These are phyloP conservation scores for Colletotrichum viniferum DNA, from an alignment of 2,329 filamentous ascomycete species.

Conservation along the genomic window DNA sequence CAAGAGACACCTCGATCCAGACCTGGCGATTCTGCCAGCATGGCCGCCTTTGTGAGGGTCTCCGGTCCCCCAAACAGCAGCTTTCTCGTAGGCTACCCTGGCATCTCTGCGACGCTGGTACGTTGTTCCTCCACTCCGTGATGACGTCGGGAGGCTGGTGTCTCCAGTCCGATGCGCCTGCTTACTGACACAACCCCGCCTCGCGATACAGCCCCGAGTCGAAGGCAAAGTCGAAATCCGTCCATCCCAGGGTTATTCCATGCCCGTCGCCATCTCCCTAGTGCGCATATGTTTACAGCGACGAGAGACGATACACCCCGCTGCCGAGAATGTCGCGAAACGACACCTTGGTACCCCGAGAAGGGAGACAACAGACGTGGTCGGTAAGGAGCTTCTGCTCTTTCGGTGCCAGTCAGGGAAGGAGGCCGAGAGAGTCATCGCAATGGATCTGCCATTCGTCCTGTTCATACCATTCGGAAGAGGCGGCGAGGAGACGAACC, in stretches of 20 bases:
- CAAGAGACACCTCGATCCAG: background rate
- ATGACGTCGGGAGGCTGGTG: slow-evolving; percentile 18
- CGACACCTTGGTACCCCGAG: slow-evolving; percentile 88
- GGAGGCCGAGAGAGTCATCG: slow-evolving; percentile 86
- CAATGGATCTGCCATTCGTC: slow-evolving; percentile 97
- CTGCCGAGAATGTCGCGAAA: slow-evolving; percentile 92
- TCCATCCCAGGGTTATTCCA: slow-evolving; percentile 82
- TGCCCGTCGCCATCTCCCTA: slow-evolving; percentile 87
- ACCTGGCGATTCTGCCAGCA: slow-evolving; percentile 31
- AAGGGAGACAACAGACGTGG: slow-evolving; percentile 88
- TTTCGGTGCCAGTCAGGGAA: slow-evolving; percentile 85
- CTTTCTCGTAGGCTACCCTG: slow-evolving; percentile 95
- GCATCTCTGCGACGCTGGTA: slow-evolving; percentile 96
- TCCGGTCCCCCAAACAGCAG: slow-evolving; percentile 96
- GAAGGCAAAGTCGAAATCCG: slow-evolving; percentile 98
- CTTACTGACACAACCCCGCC: background rate
- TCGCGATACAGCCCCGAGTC: slow-evolving; percentile 76
- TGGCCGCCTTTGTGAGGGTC: slow-evolving; percentile 89
- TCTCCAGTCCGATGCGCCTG: slow-evolving; percentile 17
- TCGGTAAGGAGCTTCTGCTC: slow-evolving; percentile 93
- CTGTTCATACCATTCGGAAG: slow-evolving; percentile 96
- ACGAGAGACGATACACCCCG: slow-evolving; percentile 94
- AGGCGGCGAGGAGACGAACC: slow-evolving; percentile 86
- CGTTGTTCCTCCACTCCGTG: slow-evolving; percentile 40
- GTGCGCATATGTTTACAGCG: slow-evolving; percentile 94